These are phyloP conservation scores for Exsudoporus frostii DNA, from an alignment of 768 basidiomycete species.

Conservation along the genomic window DNA sequence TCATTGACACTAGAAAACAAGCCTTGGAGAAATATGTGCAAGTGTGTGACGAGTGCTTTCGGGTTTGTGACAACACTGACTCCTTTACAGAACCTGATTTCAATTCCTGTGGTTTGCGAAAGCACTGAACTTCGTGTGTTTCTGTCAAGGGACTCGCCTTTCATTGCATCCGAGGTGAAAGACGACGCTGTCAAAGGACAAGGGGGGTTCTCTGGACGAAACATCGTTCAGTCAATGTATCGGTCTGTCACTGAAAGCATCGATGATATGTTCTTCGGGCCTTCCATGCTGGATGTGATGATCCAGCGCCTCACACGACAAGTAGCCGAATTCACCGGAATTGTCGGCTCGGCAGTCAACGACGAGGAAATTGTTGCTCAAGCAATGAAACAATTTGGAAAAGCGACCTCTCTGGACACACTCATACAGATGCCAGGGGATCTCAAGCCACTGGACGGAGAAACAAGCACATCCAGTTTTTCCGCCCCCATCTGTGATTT, in stretches of 20 bases:
- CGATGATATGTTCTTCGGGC: slow-evolving; percentile 96
- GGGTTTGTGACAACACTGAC: background rate
- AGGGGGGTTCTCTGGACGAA: slow-evolving; percentile 59
- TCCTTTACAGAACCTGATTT: slow-evolving; percentile 58
- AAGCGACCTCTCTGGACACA: slow-evolving; percentile 61
- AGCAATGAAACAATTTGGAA: slow-evolving; percentile 70
- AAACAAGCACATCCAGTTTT: slow-evolving; percentile 85
- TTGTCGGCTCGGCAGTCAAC: slow-evolving; percentile 71
- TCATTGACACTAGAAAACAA: slow-evolving; percentile 75
- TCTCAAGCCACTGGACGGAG: slow-evolving; percentile 79
- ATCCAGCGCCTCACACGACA: slow-evolving; percentile 87
- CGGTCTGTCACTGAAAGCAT: slow-evolving; percentile 91
- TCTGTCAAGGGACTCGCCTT: slow-evolving; percentile 84
- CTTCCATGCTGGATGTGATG: slow-evolving; percentile 93
- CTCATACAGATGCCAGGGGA: slow-evolving; percentile 73
- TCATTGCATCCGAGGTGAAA: slow-evolving; percentile 54
- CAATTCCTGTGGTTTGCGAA: slow-evolving; percentile 73
- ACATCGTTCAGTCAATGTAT: slow-evolving; percentile 84
- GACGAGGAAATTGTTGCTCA: slow-evolving; percentile 85
- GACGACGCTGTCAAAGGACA: slow-evolving; percentile 40
- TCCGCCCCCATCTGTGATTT: slow-evolving; percentile 94
- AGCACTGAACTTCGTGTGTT: slow-evolving; percentile 81
- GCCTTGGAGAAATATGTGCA: slow-evolving; percentile 90
- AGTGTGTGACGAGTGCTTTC: slow-evolving; percentile 39
- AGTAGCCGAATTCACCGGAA: slow-evolving; percentile 84